Evolutionary conservation across 1,284 basidiomycete genomes (phyloP).

Genomic region (Cryptococcus sp.): DNA sequence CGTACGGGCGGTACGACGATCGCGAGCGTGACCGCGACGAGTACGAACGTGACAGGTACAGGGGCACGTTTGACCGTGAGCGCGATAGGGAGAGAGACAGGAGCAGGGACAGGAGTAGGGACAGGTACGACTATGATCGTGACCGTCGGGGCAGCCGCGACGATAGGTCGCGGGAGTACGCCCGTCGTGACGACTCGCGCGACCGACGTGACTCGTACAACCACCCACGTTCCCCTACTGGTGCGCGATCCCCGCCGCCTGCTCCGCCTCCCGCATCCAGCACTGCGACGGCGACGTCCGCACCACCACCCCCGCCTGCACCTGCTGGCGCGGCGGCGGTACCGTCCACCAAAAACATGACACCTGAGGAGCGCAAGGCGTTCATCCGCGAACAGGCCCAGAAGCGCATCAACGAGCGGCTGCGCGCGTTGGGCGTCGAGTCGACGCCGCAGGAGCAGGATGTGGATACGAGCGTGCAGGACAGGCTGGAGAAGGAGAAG

Average conservation of each 20-base stretch:
- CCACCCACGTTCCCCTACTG: conserved; percentile 29
- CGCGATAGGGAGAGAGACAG: conserved; percentile 40
- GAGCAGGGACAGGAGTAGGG: conserved; percentile 40
- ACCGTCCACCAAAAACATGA: conserved; percentile 67
- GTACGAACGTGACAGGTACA: conserved; percentile 31
- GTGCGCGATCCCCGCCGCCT: conserved; percentile 27
- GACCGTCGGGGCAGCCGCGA: conserved; percentile 46
- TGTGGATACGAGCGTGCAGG: conserved; percentile 74
- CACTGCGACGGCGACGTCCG: conserved; percentile 33
- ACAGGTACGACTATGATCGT: conserved; percentile 42
- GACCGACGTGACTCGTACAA: conserved; percentile 27
- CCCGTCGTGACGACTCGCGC: conserved; percentile 43
- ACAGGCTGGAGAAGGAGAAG: conserved; percentile 75
- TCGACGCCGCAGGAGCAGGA: conserved; percentile 52
- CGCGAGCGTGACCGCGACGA: conserved; percentile 32
- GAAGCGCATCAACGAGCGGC: conserved; percentile 78
- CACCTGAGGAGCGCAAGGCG: conserved; percentile 75
- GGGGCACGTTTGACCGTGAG: conserved; percentile 51
- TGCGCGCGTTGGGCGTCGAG: conserved; percentile 76
- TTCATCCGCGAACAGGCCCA: conserved; percentile 80
- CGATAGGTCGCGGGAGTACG: conserved; percentile 30
- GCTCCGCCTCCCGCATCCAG: conserved; percentile 31
- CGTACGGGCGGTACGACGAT: conserved; percentile 66
- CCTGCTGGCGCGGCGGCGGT: conserved; percentile 57
- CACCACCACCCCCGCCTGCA: conserved; percentile 52